These are phyloP conservation scores for Penicillium capsulatum DNA, from an alignment of 2,329 filamentous ascomycete genomes.

Conservation along the genomic window DNA sequence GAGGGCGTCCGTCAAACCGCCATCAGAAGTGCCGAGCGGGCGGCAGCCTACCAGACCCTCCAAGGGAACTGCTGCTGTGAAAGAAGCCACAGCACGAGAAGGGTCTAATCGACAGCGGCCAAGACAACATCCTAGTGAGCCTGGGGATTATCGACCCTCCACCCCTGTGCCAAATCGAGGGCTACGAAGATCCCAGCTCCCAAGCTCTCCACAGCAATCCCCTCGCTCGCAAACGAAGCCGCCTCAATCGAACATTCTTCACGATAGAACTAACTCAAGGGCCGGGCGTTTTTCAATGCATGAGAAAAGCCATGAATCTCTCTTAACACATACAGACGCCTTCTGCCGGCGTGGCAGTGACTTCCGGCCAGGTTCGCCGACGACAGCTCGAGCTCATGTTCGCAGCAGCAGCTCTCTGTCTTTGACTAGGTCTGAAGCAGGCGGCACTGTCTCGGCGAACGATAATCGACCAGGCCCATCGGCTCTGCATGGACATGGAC, in stretches of 20 bases:
- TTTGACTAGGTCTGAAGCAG: constrained; percentile 41
- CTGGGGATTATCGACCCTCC: constrained; percentile 9
- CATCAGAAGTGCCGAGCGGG: constrained; percentile 2
- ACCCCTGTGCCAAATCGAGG: constrained; percentile 29
- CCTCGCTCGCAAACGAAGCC: constrained; percentile 22
- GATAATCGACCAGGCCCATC: constrained; percentile 30
- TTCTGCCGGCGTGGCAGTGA: constrained; percentile 38
- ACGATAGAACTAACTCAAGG: constrained; percentile 17
- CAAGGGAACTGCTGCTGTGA: constrained; percentile 18
- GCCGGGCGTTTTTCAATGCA: constrained; percentile 35
- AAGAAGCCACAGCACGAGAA: constrained; percentile 15
- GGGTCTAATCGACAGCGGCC: constrained; percentile 4
- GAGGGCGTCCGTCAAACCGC: constrained; percentile 15
- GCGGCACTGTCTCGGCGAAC: constrained; percentile 32
- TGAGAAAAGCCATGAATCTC: constrained; percentile 40
- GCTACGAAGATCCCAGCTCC: constrained; percentile 27
- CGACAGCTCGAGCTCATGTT: constrained; percentile 38
- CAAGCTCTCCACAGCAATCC: constrained; percentile 21
- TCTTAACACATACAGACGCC: constrained; percentile 41
- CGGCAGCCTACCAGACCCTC: constrained; percentile 14
- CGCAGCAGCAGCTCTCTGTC: constrained; percentile 44
- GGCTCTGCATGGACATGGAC: constrained; percentile 30
- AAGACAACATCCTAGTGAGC: constrained; percentile 13
- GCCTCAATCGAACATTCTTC: constrained; percentile 13
- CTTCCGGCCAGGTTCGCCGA: constrained; percentile 37